Percentiles rank a stretch among this genome's conserved stretches.
phyloP scores from a whole-genome alignment of 2,329 filamentous ascomycete species.

The Cladosporium sp. region DNA sequence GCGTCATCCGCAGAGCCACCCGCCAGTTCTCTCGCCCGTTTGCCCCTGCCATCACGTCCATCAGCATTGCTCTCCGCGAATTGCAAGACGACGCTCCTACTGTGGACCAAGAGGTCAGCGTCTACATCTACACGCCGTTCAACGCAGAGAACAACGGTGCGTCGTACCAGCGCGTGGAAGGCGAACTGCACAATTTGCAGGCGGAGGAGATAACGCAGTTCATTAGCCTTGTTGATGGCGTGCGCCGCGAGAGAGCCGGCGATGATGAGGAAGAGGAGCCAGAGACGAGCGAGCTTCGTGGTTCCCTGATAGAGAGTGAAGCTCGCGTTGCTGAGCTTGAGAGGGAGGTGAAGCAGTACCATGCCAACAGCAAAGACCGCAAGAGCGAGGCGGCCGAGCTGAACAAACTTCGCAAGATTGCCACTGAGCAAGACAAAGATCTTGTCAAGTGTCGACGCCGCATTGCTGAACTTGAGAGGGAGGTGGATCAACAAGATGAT shows the following conservation, averaged over 20 bases:
- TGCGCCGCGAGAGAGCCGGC: not conserved
- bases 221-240: not conserved
- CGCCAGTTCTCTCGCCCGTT: rapidly evolving
- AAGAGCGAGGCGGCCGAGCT: not conserved
- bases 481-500: not conserved
- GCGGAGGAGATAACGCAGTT: not conserved
- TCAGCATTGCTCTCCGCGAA: not conserved
- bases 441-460: too few relatives aligned
- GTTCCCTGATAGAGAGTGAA: too few relatives aligned
- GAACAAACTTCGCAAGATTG: not conserved
- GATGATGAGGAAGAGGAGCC: not conserved
- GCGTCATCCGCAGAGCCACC: not conserved
- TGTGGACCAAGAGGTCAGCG: not conserved
- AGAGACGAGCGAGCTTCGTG: too few relatives aligned
- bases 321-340: not conserved
- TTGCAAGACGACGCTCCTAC: not conserved
- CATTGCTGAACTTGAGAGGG: not conserved
- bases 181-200: not conserved
- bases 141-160: not conserved
- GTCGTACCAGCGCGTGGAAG: not conserved
- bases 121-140: not conserved
- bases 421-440: too few relatives aligned
- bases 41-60: not conserved
- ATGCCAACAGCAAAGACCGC: too few relatives aligned
- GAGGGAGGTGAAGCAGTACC: not conserved